Base-by-base conservation (phyloP, 2,329 filamentous ascomycete species). In the Pestalotiopsis sp. region DNA sequence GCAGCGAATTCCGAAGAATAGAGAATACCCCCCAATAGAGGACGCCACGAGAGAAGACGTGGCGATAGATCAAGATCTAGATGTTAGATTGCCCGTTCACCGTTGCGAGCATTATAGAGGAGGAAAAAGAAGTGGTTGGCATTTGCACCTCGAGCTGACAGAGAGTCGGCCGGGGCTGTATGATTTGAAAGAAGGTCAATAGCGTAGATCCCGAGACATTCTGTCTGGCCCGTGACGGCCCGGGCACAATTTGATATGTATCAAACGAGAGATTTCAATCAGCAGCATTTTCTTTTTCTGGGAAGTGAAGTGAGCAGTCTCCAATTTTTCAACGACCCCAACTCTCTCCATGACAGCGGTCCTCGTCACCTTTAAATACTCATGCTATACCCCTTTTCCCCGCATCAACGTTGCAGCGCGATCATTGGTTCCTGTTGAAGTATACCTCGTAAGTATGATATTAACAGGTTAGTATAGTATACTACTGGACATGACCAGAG, bases 21-120 rank as follows among this genome's bases (percentile, higher is more conserved):
- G 24, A 11, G 38, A 57, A 30, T 35, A 63, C n/a, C 62, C 62
- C 62, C 62, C 62, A 20, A 14, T 64, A 64, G 61, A 64, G 61
- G 26, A 52, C 38, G 61, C n/a, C 39, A 48, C 13, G 39, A 14
- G 11, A 64, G 39, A 52, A 64, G 2, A 39, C n/a, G 22, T 48
- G 61, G 61, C 40, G 30, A 20, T 64, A 64, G 61, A 64, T 39
- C 40, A n/a, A 13, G 2, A 22, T 64, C 38, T 64, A 64, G 61
- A 64, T 14, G 22, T 24, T 48, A 64, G 39, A 52, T 48, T 22
- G 38, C 30, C n/a, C 17, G n/a, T 44, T 4, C 39, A 44, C 14
- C 17, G 59, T 22, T 26, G 39, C 61, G 39, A 22, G 61, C 5
- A 38, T 61, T 20, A 52, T 52, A 52, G 30, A 61, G 58, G 35